phyloP scores from a whole-genome alignment of 2,329 filamentous ascomycete genomes.

The Pseudogymnoascus sp. region DNA sequence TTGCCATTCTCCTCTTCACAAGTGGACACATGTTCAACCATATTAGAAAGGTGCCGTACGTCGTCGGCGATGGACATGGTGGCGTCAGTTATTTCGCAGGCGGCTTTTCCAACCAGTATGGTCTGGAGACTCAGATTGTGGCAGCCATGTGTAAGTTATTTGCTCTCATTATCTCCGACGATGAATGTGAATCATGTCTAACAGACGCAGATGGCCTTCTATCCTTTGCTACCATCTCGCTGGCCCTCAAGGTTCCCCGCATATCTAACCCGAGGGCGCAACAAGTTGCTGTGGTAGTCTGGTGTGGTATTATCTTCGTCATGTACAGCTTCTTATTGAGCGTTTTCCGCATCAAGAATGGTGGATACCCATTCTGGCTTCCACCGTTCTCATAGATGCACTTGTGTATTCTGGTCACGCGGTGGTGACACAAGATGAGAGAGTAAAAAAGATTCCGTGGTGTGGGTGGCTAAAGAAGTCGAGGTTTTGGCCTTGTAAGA shows the following conservation, averaged over 20 bases:
- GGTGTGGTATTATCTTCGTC: conserved; percentile 67
- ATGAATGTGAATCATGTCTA: conserved; percentile 10
- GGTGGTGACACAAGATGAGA: neutral
- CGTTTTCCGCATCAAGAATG: conserved; percentile 90
- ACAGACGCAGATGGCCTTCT: conserved; percentile 59
- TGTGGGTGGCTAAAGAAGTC: neutral
- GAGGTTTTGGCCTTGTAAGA: neutral
- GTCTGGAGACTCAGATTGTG: conserved; percentile 90
- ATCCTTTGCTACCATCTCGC: conserved; percentile 82
- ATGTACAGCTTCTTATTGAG: conserved; percentile 93
- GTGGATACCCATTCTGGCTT: conserved; percentile 86
- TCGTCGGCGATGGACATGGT: conserved; percentile 73
- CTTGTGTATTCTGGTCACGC: neutral
- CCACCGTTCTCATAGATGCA: conserved; percentile 61
- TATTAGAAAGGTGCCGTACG: conserved; percentile 91
- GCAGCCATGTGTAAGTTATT: conserved; percentile 77
- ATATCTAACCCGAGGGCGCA: conserved; percentile 71
- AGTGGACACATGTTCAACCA: conserved; percentile 99
- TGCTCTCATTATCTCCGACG: neutral
- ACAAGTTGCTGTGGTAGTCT: conserved; percentile 72
- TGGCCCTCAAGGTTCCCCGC: conserved; percentile 87
- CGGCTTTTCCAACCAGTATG: conserved; percentile 90
- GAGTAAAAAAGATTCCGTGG: neutral
- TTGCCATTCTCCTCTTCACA: conserved; percentile 84
- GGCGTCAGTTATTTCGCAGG: conserved; percentile 83